Base-by-base conservation (phyloP, 2,329 filamentous ascomycete genomes). In the Dendryphion nanum region DNA sequence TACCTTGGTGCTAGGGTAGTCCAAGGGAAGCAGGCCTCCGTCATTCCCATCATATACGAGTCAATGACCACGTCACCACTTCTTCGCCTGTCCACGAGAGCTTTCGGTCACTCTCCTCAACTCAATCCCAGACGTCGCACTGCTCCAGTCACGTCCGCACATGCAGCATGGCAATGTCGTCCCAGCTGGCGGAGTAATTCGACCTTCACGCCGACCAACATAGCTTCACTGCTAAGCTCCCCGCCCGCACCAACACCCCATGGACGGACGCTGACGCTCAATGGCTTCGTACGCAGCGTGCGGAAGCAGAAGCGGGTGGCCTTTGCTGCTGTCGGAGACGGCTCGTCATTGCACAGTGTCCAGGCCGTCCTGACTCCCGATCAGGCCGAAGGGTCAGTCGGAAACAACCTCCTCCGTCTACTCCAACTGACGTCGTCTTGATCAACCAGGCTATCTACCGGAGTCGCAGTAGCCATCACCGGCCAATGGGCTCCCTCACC, bases 281-380 rank as follows among this genome's bases (percentile, higher is more conserved):
- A 85, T 61, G 91, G 90, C 44, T 91, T 85, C 70, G 77, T 96
- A 38, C 81, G 87, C 47, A 91, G 88, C 4, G 83, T 95, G 43
- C 79, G 91, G 45, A 86, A 88, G 63, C 89, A 94, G 73, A 95
- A 96, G 64, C 78, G 78, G 16, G 75, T 85, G 42, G 83, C 85
- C 4, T 97, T 98, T 69, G 84, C 90, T 36, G 80, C 89, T 42
- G 74, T 97, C 36, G 84, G 85, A 8, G 93, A 98, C 72, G 93
- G 93, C 30, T 94, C 89, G 10, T 89, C 86, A 29, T 73, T 87
- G 50, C 74, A 83, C 45, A 75, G 87, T 18, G 66, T 97, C 38
- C 93, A 98, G 70, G 88, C 85, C 31, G 81, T 95, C 32, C 71
- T 95, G 51, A 80, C 80, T 38, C 83, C 86, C 47, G 74, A 78